Evolutionary conservation across 306 rosid genomes (phyloP), one percentile per base, ranked within the genome.

Genomic region (Medicago lupulina): DNA sequence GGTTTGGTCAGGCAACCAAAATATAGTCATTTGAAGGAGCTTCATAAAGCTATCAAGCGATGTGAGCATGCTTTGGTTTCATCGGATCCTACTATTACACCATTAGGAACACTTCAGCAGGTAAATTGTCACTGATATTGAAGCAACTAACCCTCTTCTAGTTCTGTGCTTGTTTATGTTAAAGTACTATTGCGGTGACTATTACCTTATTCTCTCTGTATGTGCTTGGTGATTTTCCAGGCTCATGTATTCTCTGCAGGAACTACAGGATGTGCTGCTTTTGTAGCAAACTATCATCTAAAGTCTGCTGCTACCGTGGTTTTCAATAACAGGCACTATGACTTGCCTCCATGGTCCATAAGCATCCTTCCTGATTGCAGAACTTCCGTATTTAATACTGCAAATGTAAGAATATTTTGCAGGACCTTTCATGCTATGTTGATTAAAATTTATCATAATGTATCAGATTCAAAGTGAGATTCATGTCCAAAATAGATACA

Each of bases 351-450:
- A 78, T 95, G 99, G 99, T 95, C 99, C 61, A 84, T 90, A 76
- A 95, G 99, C 88, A 95, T 95, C 78, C 97, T 95, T 57, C 99
- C 99, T 40, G 91, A 95, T 75, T 95, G 99, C 87, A 89, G 78
- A 79, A 82, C 80, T 14, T 87, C 11, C 55, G 89, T 85, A 36
- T 95, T 81, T 50, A 95, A 95, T 84, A 95, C 97, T n/a, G 99
- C 99, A 80, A 79, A 76, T 75, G 99, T 95, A 86, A 82, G 87
- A 70, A 43, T 57, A 49, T 51, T 68, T 67, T 44, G 13, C 1
- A 7, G 64, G 23, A 23, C 57, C 50, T 76, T 74, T 41, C 40
- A 75, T 43, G 46, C 70, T 11, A 71, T 66, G 69, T 8, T 13
- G 14, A 15, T 53, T 43, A 14, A 44, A 57, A 54, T 28, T 28